Conservation (phyloP, 1,284 basidiomycete genomes). For the Cryptococcus sp. region DNA sequence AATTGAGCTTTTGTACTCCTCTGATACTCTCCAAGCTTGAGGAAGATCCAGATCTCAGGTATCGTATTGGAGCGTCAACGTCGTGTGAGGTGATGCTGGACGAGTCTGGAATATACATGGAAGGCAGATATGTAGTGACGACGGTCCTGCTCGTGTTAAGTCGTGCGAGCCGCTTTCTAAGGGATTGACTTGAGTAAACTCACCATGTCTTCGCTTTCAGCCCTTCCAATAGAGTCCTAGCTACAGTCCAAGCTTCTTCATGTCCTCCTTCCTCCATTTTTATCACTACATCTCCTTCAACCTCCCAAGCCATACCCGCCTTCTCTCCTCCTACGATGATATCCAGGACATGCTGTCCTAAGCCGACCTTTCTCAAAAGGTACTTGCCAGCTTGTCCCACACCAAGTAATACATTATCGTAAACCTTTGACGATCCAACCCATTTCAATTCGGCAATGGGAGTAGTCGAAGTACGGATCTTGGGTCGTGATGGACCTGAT, state of each 20-base stretch:
- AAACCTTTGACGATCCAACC: neutral
- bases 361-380: conserved; percentile 11
- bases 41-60: conserved; percentile 8
- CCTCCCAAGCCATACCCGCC: conserved; percentile 9
- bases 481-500: conserved; percentile 4
- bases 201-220: conserved; percentile 18
- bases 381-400: conserved; percentile 36
- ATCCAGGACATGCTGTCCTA: conserved; percentile 7
- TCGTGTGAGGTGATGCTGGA: conserved; percentile 4
- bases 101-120: conserved; percentile 31
- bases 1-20: neutral
- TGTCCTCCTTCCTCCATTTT: conserved; percentile 10
- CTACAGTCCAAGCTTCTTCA: conserved; percentile 4
- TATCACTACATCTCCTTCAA: conserved; percentile 10
- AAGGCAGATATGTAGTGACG: conserved; percentile 34
- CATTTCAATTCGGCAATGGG: neutral
- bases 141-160: conserved; percentile 25
- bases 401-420: conserved; percentile 18
- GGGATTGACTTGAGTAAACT: neutral
- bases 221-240: conserved; percentile 1
- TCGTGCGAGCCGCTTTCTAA: neutral
- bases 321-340: conserved; percentile 8
- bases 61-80: conserved; percentile 24
- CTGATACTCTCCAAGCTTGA: too few relatives aligned
- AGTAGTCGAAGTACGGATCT: neutral